These are phyloP conservation scores for Crithidia acanthocephali DNA, from an alignment of 208 protist genomes.

Conservation along the genomic window DNA sequence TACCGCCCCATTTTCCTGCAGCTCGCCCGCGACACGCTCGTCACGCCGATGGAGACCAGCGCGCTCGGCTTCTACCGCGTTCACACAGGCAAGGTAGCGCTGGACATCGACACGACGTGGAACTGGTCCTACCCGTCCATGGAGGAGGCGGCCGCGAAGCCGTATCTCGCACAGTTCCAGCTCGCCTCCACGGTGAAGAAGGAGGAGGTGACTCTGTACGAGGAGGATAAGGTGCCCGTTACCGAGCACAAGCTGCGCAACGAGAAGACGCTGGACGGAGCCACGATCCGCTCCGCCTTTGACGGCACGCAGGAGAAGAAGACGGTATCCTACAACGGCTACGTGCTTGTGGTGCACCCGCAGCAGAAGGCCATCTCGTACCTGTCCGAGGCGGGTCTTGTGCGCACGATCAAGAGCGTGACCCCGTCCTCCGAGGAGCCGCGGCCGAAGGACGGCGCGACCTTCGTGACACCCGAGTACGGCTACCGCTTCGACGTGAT, in stretches of 20 bases:
- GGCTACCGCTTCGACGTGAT: conserved; percentile 66
- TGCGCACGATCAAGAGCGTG: conserved; percentile 54
- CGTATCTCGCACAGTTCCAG: conserved; percentile 42
- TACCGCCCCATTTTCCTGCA: conserved; percentile 69
- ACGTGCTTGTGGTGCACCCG: conserved; percentile 60
- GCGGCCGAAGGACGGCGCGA: conserved; percentile 42
- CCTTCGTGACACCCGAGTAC: conserved; percentile 61
- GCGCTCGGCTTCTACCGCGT: conserved; percentile 58
- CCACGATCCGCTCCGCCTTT: conserved; percentile 48
- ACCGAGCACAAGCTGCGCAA: conserved; percentile 44
- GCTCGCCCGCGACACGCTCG: conserved; percentile 50
- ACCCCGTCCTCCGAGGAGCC: conserved; percentile 37
- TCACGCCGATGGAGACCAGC: conserved; percentile 47
- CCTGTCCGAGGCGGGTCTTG: conserved; percentile 45
- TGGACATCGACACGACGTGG: conserved; percentile 68
- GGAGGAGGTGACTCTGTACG: conserved; percentile 64
- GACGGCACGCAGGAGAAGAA: conserved; percentile 66
- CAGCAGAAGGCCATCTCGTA: conserved; percentile 66
- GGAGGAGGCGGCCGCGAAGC: neutral
- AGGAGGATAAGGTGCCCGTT: conserved; percentile 37
- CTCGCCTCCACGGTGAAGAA: conserved; percentile 59
- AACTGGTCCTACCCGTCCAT: conserved; percentile 44
- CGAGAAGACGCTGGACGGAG: conserved; percentile 54
- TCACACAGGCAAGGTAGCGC: conserved; percentile 45
- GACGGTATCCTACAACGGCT: conserved; percentile 52